Percentiles rank a stretch among this genome's conserved stretches.
Evolutionary conservation across 1,284 basidiomycete genomes (phyloP).

Genomic region (Cutaneotrichosporon mucoides): DNA sequence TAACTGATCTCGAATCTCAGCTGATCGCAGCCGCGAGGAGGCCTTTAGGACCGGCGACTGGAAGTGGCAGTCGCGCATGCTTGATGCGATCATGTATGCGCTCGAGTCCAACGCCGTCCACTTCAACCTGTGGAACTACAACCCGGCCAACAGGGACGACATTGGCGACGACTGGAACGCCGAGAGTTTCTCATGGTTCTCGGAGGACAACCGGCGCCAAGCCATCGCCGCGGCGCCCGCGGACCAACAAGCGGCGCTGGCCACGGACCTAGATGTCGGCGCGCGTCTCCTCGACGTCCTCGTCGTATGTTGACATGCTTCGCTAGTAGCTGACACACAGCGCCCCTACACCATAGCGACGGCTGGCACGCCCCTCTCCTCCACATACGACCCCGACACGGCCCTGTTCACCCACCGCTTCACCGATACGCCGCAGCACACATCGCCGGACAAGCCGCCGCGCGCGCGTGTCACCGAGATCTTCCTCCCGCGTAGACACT

Average conservation of each 20-base stretch:
- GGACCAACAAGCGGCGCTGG: slow-evolving; percentile 44
- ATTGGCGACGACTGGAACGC: slow-evolving; percentile 90
- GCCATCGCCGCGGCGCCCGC: slow-evolving; percentile 49
- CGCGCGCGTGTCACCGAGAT: slow-evolving; percentile 69
- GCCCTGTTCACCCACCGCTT: slow-evolving; percentile 32
- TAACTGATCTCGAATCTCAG: too few relatives aligned
- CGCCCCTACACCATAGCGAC: slow-evolving; percentile 48
- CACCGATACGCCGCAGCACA: slow-evolving; percentile 19
- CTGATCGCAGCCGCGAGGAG: slow-evolving; percentile 57
- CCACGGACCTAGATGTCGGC: slow-evolving; percentile 69
- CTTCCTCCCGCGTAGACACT: slow-evolving; percentile 58
- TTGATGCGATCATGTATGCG: slow-evolving; percentile 78
- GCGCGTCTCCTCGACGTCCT: slow-evolving; percentile 70
- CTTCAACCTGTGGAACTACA: slow-evolving; percentile 93
- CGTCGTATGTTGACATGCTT: slow-evolving; percentile 51
- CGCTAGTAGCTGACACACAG: slow-evolving; percentile 17
- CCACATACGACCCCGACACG: slow-evolving; percentile 28
- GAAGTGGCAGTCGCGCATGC: slow-evolving; percentile 75
- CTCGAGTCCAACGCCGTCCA: slow-evolving; percentile 68
- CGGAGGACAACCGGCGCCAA: slow-evolving; percentile 47
- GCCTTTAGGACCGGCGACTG: slow-evolving; percentile 72
- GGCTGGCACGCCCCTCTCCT: slow-evolving; percentile 38
- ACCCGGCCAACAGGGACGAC: slow-evolving; percentile 74
- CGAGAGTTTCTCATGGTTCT: slow-evolving; percentile 94
- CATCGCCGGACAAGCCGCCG: slow-evolving; percentile 45